Evolutionary conservation across 352 stramenopile genomes (phyloP), one percentile per base, ranked within the genome.

Genomic region (Phytophthora megakarya): DNA sequence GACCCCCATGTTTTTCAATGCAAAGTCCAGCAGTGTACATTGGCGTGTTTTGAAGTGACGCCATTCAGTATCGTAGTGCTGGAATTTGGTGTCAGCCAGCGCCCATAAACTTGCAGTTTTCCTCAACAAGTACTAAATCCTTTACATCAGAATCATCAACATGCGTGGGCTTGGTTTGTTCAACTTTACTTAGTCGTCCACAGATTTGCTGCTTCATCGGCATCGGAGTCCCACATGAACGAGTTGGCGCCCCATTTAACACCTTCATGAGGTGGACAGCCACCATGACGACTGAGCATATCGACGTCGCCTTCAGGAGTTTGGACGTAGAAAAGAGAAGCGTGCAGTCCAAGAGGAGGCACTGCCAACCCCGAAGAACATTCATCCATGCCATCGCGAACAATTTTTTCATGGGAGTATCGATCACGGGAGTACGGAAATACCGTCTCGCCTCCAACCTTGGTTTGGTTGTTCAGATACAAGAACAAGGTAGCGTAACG

Each of bases 401-500:
- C 70, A 50, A 95, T 95, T 8, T 64, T 53, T 25, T 89, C 76
- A 44, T 92, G 76, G 28, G 61, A 86, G 66, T 81, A 90, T 15
- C 84, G 78, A 47, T 93, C 84, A 16, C 88, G 55, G 45, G 84
- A 92, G 73, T 80, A 84, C 11, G 85, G 97, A 75, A 99, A 99
- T 11, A 99, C 92, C 0, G 97, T 99, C 73, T 99, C 92, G 16
- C 97, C 97, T 13, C 97, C 97, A n/a, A 92, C 44, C 61, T 98
- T 93, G 57, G 88, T 89, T 49, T 99, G 88, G 66, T 98, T 96
- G 71, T 89, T 98, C 35, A 99, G 75, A 72, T 99, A 99, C 65
- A 98, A 76, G 67, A 99, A 98, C 4, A 99, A 75, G 32, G 97
- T 99, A 5, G 92, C 94, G 72, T 97, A 98, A 12, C 97, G 87